Percentiles rank a stretch among this genome's conserved stretches.
These are phyloP conservation scores for Volvariella surrecta DNA, from an alignment of 1,284 basidiomycete genomes.

Conservation along the genomic window DNA sequence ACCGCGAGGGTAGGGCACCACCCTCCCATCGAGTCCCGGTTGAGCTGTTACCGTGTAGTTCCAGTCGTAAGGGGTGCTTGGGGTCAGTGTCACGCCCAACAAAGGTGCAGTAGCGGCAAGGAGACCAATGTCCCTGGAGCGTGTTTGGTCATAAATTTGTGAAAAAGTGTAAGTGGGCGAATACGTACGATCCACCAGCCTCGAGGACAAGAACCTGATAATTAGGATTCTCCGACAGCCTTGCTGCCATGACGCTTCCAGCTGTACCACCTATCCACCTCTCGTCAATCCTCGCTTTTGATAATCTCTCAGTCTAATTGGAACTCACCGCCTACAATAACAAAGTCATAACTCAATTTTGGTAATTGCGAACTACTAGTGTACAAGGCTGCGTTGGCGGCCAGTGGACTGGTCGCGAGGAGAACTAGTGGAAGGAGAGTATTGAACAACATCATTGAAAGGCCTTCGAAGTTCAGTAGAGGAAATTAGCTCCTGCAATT, in stretches of 20 bases:
- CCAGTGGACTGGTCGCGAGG: no score
- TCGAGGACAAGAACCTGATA: conserved; percentile 21
- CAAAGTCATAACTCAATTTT: conserved; percentile 18
- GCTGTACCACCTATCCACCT: conserved; percentile 19
- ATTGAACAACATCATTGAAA: no score
- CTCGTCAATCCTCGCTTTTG: neutral
- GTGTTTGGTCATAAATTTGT: neutral
- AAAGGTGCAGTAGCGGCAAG: conserved; percentile 12
- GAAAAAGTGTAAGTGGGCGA: neutral
- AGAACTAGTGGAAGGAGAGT: no score
- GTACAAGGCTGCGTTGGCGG: conserved; percentile 3
- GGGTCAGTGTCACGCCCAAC: conserved; percentile 9
- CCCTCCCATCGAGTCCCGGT: conserved; percentile 16
- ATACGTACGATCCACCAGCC: conserved; percentile 19
- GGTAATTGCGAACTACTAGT: conserved; percentile 7
- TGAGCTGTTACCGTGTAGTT: conserved; percentile 21
- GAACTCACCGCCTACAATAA: conserved; percentile 22
- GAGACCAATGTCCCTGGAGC: conserved; percentile 12
- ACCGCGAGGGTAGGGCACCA: conserved; percentile 20
- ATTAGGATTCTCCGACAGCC: conserved; percentile 18
- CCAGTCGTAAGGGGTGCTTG: conserved; percentile 2
- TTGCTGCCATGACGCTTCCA: conserved; percentile 20
- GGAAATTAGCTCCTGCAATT: no score
- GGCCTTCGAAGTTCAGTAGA: no score
- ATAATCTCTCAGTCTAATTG: neutral